A percentile compares a stretch with the other conserved stretches of the same genome.
These are phyloP conservation scores for Pistacia integerrima DNA, from an alignment of 345 rosid genomes.

Conservation along the genomic window DNA sequence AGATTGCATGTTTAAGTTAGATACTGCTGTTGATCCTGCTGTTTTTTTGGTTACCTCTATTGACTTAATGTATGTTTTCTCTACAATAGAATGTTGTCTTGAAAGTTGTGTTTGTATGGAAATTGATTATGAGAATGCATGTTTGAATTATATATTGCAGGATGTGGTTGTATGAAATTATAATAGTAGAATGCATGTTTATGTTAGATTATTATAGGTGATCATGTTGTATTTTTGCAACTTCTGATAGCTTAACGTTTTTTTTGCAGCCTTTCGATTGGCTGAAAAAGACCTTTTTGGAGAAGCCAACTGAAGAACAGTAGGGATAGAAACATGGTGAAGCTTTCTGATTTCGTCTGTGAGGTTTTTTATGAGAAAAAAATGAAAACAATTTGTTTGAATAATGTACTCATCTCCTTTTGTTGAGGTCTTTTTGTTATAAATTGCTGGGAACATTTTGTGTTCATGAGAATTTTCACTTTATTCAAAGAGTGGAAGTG, in stretches of 20 bases:
- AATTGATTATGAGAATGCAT: too few relatives aligned
- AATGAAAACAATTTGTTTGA: constrained; percentile 12
- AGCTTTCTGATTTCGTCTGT: constrained; percentile 10
- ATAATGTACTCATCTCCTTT: constrained; percentile 27
- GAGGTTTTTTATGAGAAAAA: constrained; percentile 22
- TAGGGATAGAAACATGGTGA: constrained; percentile 21
- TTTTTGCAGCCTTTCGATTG: constrained; percentile 80
- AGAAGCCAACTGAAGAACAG: constrained; percentile 53
- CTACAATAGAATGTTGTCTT: constrained; percentile 23
- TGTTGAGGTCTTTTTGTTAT: constrained; percentile 24
- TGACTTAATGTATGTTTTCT: neutral
- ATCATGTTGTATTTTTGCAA: neutral
- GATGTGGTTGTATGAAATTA: too few relatives aligned
- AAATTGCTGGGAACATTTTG: constrained; percentile 3
- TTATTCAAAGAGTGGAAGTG: too few relatives aligned
- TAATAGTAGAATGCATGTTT: neutral
- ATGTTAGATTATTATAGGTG: too few relatives aligned
- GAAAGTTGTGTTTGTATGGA: too few relatives aligned
- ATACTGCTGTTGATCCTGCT: neutral
- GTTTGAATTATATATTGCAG: too few relatives aligned
- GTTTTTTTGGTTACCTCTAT: neutral
- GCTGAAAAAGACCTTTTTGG: constrained; percentile 85
- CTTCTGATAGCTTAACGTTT: neutral
- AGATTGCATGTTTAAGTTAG: neutral
- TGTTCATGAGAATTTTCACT: neutral